A percentile compares a stretch with the other conserved stretches of the same genome.
Evolutionary conservation across 108 stramenopile genomes (phyloP).

Genomic region (Stephanodiscus triporus): DNA sequence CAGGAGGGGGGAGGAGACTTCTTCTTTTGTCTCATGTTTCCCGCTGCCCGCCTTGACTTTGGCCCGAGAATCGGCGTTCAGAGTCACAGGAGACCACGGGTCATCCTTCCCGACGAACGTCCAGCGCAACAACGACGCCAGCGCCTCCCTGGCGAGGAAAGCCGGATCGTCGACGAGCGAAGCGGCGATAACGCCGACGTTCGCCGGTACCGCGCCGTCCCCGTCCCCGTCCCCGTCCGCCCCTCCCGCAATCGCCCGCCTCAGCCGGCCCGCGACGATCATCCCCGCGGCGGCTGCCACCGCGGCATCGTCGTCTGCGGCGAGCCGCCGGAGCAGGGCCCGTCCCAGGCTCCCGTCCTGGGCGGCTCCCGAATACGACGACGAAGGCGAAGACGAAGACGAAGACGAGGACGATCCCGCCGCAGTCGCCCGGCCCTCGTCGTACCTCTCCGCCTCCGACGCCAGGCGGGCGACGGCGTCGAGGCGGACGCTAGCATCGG

Average conservation of each 20-base stretch:
- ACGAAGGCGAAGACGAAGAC: too few relatives aligned
- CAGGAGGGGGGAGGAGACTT: conserved; percentile 21
- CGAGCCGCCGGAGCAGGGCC: conserved; percentile 66
- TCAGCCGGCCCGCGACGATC: conserved; percentile 42
- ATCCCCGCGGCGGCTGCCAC: conserved; percentile 64
- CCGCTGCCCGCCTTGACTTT: neutral
- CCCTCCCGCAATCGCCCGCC: conserved; percentile 9
- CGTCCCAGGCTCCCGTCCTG: conserved; percentile 40
- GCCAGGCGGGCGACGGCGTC: conserved; percentile 59
- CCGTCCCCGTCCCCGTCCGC: conserved; percentile 1
- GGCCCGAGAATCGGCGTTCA: neutral
- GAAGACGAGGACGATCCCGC: too few relatives aligned
- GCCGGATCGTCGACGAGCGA: conserved; percentile 28
- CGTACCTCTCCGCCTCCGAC: conserved; percentile 16
- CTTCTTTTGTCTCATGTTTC: conserved; percentile 2
- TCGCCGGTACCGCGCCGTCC: neutral
- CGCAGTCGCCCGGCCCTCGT: conserved; percentile 15
- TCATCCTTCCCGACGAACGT: conserved; percentile 35
- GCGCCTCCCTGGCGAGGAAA: conserved; percentile 25
- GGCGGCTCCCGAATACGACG: too few relatives aligned
- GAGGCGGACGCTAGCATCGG: conserved; percentile 62
- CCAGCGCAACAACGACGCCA: conserved; percentile 44
- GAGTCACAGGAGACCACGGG: conserved; percentile 23
- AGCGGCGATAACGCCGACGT: neutral
- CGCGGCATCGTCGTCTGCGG: conserved; percentile 53